These are phyloP conservation scores for Rhynchosporium secalis DNA, from an alignment of 2,329 filamentous ascomycete genomes.

Conservation along the genomic window DNA sequence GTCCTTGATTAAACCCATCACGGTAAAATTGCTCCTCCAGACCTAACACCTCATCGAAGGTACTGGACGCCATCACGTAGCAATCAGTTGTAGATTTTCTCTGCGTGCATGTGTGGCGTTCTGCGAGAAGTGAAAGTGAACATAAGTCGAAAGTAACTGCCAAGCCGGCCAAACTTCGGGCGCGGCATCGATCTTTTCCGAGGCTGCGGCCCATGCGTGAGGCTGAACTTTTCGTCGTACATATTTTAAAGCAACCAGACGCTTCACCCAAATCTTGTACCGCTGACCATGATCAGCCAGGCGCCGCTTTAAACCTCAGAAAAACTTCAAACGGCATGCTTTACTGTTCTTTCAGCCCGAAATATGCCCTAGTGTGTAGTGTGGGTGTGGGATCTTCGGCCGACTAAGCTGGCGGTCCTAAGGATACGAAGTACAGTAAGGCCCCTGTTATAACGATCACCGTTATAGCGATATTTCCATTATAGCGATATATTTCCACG, in stretches of 20 bases:
- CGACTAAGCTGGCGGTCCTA: background rate
- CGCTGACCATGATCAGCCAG: background rate
- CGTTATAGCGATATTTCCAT: no score
- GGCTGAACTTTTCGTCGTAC: background rate
- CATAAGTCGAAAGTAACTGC: background rate
- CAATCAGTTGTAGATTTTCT: constrained; percentile 6
- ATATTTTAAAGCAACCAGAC: background rate
- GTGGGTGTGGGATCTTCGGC: background rate
- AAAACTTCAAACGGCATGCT: background rate
- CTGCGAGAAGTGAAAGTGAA: background rate
- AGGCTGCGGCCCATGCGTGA: background rate
- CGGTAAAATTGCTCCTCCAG: constrained; percentile 73
- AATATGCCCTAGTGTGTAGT: background rate
- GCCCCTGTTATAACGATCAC: no score
- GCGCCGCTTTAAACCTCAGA: background rate
- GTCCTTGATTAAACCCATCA: constrained; percentile 76
- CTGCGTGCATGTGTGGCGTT: background rate
- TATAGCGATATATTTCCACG: no score
- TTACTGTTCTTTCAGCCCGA: background rate
- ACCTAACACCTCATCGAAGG: constrained; percentile 50
- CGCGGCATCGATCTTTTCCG: background rate
- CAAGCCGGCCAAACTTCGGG: background rate
- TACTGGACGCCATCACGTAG: constrained; percentile 29
- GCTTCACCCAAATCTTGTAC: background rate
- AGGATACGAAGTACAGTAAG: background rate